Evolutionary conservation across 73 alveolate species (phyloP), one percentile per base, ranked within the genome.

Genomic region (Paramecium octaurelia): DNA sequence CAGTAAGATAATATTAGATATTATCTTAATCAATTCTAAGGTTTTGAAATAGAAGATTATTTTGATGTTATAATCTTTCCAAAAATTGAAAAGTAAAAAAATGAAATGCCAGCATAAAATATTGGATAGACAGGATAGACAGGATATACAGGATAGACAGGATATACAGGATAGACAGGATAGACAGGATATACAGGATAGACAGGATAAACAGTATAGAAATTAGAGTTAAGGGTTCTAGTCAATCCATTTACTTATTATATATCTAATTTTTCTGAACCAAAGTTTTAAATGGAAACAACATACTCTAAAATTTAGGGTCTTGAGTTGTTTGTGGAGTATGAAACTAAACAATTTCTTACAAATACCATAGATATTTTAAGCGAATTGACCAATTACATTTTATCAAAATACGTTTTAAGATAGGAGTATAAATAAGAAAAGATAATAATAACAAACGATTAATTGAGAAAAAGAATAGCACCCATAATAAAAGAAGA

Each of bases 41-140:
- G 21, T 23, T 73, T 73, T 73, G 87, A 73, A 36, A 73, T 73
- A 8, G 87, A 73, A 36, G 87, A 73, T 73, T 73, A 73, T 73
- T 73, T 73, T 38, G 87, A 73, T 35, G 34, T 73, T 16, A 73
- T 73, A 1, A 73, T 73, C 10, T 29, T 36, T 14, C 87, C 87
- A 16, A 34, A 3, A 64, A 31, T 64, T 27, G 46, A 64, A 1
- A 64, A 64, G 29, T n/a, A n/a, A n/a, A n/a, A n/a, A n/a, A n/a
- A n/a, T n/a, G n/a, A n/a, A n/a, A n/a, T n/a, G n/a, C n/a, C n/a
- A n/a, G 3, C 8, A 54, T 6, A 2, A 0, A 23, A 27, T 27
- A 27, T 1, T 27, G 31, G 31, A 27, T 27, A 27, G n/a, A n/a
- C n/a, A n/a, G n/a, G n/a, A n/a, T n/a, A n/a, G n/a, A n/a, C n/a